Base-by-base conservation (phyloP, 192 early-diverging fungal species). In the Coemansia sp. region DNA sequence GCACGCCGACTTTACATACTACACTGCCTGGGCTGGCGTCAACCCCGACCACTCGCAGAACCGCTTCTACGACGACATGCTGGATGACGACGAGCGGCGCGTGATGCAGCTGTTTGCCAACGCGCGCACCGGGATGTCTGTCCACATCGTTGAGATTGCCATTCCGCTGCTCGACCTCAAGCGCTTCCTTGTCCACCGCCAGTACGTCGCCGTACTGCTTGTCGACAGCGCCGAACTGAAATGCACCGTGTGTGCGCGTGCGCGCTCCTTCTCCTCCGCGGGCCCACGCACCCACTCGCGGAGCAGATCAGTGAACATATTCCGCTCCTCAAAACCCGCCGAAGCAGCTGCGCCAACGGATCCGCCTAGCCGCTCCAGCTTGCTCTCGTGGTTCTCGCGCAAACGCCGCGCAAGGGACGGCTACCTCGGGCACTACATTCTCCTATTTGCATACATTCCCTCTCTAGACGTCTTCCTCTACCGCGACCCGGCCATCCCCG, bases 1-100 rank as follows among this genome's bases (percentile, higher is more conserved):
- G 4, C 80, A 86, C 5, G 73, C 80, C 0, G 93, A 96, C 81
- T 96, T 96, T 74, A 95, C 93, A 1, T 94, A 92, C 69, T 96
- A 96, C 73, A 96, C 94, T 9, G 88, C 88, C 50, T 92, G 88
- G 68, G 84, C 90, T 8, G 95, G 95, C 25, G 87, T 89, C 66
- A 90, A 94, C 66, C 87, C 86, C 42, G 87, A 91, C 38, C 86
- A 94, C 70, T 65, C 85, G 10, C 36, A 43, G 7, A 55, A 87
- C 53, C 81, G 70, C 32, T 95, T 95, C 70, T 96, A 96, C 73
- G 76, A 79, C 57, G 84, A 84, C 20, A 83, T 83, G 13, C 73
- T 90, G 61, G 84, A 86, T 42, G 86, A 84, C 34, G 95, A 96
- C 72, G 84, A 87, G 42, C 84, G 71, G 17, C 80, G 92, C 29